Percentiles rank a stretch among this genome's conserved stretches.
Evolutionary conservation across 164 flowering plant genomes (phyloP).

Genomic region (Paratinospora sagittata): DNA sequence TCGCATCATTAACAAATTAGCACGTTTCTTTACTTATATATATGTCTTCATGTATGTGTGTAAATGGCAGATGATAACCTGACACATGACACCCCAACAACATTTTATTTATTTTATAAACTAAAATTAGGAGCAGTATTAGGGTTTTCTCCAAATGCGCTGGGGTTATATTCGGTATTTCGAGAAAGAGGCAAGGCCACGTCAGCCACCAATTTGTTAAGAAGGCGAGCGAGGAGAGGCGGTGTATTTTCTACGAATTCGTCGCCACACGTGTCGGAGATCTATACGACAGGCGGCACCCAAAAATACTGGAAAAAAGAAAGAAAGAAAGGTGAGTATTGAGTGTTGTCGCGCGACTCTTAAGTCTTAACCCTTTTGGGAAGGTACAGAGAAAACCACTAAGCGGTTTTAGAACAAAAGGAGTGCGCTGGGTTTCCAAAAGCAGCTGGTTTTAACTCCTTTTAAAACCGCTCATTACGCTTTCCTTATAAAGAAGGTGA

Average conservation of each 20-base stretch:
- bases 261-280: slow-evolving; percentile 36
- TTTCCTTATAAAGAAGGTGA: slow-evolving; percentile 11
- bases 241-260: slow-evolving; percentile 10
- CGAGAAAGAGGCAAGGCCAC: not conserved
- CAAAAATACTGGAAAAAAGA: slow-evolving; percentile 3
- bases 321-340: not conserved
- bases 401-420: not conserved
- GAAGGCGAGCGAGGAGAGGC: not conserved
- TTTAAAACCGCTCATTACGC: not conserved
- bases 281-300: slow-evolving; percentile 30
- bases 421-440: not conserved
- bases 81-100: too few relatives aligned
- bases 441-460: slow-evolving; percentile 2
- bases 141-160: too few relatives aligned
- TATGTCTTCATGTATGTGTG: too few relatives aligned
- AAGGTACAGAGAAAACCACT: not conserved
- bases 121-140: too few relatives aligned
- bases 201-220: too few relatives aligned
- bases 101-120: too few relatives aligned
- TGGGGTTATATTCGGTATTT: not conserved
- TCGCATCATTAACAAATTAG: too few relatives aligned
- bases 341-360: too few relatives aligned
- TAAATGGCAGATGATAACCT: too few relatives aligned
- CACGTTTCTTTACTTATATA: too few relatives aligned
- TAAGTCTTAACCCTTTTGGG: too few relatives aligned